phyloP scores from a whole-genome alignment of 768 basidiomycete species.

The Lactarius hatsudake region DNA sequence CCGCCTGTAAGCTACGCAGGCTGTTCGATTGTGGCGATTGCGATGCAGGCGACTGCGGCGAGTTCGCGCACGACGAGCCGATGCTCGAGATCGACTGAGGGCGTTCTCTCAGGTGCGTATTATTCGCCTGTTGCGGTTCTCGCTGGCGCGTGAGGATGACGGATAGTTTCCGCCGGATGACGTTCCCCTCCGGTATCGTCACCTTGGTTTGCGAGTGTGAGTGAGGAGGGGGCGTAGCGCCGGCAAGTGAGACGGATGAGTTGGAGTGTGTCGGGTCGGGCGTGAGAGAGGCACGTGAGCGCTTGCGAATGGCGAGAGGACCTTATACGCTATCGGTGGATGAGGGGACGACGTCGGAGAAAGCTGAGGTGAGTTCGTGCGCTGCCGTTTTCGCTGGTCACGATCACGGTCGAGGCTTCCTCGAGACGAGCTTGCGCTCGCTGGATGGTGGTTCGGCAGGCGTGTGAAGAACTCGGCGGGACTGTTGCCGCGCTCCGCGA shows the following conservation, averaged over 20 bases:
- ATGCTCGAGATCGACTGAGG: conserved; percentile 59
- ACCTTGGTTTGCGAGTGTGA: background rate
- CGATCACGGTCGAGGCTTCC: conserved; percentile 21
- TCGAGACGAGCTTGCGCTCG: conserved; percentile 22
- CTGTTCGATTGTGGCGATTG: conserved; percentile 48
- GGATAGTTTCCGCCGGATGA: conserved; percentile 35
- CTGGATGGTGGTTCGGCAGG: conserved; percentile 37
- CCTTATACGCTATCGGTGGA: conserved; percentile 32
- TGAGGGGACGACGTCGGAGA: conserved; percentile 4
- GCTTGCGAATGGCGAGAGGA: conserved; percentile 28
- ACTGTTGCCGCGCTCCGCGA: conserved; percentile 61
- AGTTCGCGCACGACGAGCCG: conserved; percentile 33
- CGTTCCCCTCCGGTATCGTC: conserved; percentile 17
- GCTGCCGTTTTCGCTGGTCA: background rate
- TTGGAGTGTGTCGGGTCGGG: conserved; percentile 25
- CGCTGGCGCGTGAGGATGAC: conserved; percentile 37
- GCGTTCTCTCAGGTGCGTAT: conserved; percentile 39
- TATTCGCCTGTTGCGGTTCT: conserved; percentile 21
- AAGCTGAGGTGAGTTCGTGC: conserved; percentile 4
- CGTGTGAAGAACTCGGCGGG: conserved; percentile 55
- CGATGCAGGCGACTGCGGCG: conserved; percentile 37
- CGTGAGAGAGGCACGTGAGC: conserved; percentile 21
- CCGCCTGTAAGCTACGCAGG: conserved; percentile 54
- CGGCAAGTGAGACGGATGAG: conserved; percentile 23
- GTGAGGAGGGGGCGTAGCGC: background rate